phyloP scores from a whole-genome alignment of 2,329 filamentous ascomycete genomes.

The Colletotrichum viniferum region DNA sequence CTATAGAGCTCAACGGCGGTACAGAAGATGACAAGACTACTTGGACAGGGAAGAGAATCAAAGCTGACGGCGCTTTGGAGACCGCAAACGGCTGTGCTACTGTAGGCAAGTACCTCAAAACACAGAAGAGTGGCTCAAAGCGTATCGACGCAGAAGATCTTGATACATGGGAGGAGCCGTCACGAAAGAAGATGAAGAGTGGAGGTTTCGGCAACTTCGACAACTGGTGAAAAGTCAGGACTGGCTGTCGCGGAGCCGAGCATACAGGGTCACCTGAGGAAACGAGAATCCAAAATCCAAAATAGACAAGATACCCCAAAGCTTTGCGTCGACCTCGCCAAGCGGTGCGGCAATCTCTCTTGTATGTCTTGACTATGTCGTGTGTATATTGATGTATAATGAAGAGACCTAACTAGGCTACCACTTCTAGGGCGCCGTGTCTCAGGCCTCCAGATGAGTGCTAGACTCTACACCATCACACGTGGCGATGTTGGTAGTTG shows the following conservation, averaged over 20 bases:
- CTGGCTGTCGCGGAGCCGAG: background rate
- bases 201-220: constrained; percentile 96
- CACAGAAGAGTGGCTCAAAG: constrained; percentile 45
- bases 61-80: constrained; percentile 66
- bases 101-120: constrained; percentile 79
- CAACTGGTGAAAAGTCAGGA: constrained; percentile 66
- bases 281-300: background rate
- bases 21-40: constrained; percentile 89
- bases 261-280: background rate
- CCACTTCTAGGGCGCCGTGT: background rate
- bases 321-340: background rate
- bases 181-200: constrained; percentile 79
- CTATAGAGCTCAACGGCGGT: constrained; percentile 68
- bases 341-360: background rate
- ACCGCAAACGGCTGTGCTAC: constrained; percentile 43
- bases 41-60: constrained; percentile 93
- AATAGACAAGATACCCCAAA: constrained; percentile 17
- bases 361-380: background rate
- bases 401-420: background rate
- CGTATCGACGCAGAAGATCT: constrained; percentile 43
- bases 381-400: background rate
- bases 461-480: constrained; percentile 28
- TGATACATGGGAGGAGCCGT: constrained; percentile 72
- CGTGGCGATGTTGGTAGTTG: constrained; percentile 26
- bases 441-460: background rate